A percentile compares a stretch with the other conserved stretches of the same genome.
Conservation (phyloP, 2,329 filamentous ascomycete species). For the Pseudogymnoascus sp. region DNA sequence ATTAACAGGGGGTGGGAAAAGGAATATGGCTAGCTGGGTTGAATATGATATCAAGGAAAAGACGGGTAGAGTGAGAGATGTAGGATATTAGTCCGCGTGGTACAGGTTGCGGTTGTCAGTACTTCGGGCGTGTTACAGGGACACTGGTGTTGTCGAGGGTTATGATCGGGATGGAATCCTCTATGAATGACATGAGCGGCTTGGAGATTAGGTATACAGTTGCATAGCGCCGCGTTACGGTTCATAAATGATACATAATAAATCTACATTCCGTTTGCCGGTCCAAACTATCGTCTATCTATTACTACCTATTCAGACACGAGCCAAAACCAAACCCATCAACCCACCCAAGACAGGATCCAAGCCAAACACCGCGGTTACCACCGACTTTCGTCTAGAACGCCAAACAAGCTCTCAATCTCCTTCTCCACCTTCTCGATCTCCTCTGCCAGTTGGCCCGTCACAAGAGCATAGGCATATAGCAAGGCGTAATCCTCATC, state of each 20-base stretch:
- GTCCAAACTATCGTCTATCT: not conserved
- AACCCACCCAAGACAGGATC: conserved; percentile 1
- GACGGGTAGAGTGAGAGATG: conserved; percentile 26
- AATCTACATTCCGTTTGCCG: not conserved
- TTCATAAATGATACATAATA: conserved; percentile 1
- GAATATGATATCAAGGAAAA: conserved; percentile 61
- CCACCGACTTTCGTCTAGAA: conserved; percentile 51
- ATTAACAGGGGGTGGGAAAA: conserved; percentile 60
- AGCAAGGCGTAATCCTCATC: conserved; percentile 83
- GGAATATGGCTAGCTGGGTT: conserved; percentile 68
- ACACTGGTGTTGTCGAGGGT: not conserved
- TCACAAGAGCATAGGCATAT: conserved; percentile 77
- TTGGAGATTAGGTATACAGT: not conserved
- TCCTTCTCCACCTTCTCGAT: conserved; percentile 51
- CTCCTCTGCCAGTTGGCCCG: conserved; percentile 57
- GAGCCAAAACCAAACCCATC: not conserved
- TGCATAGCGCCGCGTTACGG: conserved; percentile 6
- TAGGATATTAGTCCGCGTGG: conserved; percentile 19
- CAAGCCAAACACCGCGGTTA: conserved; percentile 39
- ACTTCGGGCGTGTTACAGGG: not conserved
- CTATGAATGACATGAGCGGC: not conserved
- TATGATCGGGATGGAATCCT: not conserved
- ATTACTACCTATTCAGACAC: conserved; percentile 1
- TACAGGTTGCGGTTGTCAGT: not conserved
- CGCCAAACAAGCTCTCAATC: conserved; percentile 54